Percentiles rank a stretch among this genome's conserved stretches.
Conservation (phyloP, 805 yeast species). For the Lachancea mirantina region DNA sequence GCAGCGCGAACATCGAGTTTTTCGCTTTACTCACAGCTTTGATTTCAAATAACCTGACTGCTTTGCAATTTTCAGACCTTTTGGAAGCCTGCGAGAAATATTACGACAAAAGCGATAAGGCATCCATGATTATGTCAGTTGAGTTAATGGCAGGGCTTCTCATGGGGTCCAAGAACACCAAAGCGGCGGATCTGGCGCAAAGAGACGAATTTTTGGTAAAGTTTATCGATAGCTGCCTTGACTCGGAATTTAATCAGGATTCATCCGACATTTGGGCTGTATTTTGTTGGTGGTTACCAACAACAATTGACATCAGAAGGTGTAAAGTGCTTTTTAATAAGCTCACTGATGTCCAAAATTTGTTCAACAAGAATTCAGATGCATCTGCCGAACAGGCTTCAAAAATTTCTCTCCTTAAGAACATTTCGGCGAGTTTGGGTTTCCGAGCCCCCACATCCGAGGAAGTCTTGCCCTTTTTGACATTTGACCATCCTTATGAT, state of each 20-base stretch:
- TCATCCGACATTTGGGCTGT: conserved; percentile 68
- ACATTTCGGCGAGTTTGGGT: conserved; percentile 42
- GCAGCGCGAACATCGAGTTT: conserved; percentile 55
- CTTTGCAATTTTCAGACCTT: conserved; percentile 44
- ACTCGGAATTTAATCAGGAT: conserved; percentile 63
- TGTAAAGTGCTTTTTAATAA: conserved; percentile 43
- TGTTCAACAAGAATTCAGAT: conserved; percentile 42
- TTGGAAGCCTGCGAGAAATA: conserved; percentile 41
- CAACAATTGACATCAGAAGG: conserved; percentile 61
- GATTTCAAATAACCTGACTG: conserved; percentile 35
- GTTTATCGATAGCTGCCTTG: conserved; percentile 42
- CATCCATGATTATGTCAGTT: conserved; percentile 65
- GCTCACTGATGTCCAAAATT: conserved; percentile 38
- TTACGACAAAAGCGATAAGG: conserved; percentile 61
- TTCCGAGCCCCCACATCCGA: conserved; percentile 52
- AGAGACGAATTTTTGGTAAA: conserved; percentile 42
- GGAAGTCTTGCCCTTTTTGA: conserved; percentile 36
- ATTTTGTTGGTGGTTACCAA: conserved; percentile 66
- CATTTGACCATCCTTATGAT: conserved; percentile 57
- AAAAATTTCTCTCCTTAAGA: conserved; percentile 43
- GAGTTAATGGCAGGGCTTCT: conserved; percentile 66
- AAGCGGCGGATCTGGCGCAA: conserved; percentile 24
- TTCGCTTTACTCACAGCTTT: conserved; percentile 45
- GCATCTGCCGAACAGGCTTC: conserved; percentile 62
- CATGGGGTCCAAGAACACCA: conserved; percentile 40